Percentiles rank a stretch among this genome's conserved stretches.
Conservation (phyloP, 192 early-diverging fungal genomes). For the Coemansia sp. region DNA sequence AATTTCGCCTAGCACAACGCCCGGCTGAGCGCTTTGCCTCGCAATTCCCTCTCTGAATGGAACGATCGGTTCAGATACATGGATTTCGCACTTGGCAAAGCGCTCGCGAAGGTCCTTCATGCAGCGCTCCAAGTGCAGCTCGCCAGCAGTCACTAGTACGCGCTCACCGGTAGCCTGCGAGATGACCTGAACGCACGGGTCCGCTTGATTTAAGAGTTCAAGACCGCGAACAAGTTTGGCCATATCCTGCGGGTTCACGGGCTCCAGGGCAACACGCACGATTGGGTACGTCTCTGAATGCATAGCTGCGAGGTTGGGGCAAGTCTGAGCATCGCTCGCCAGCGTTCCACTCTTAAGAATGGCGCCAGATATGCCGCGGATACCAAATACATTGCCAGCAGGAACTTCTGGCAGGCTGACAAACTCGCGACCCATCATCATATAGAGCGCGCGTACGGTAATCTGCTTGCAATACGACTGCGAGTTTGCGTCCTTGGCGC, state of each 20-base stretch:
- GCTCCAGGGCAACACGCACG: conserved; percentile 95
- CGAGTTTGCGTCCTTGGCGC: conserved; percentile 61
- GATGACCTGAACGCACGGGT: conserved; percentile 91
- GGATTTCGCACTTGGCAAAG: conserved; percentile 93
- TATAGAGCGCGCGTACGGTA: conserved; percentile 76
- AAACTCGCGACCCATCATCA: conserved; percentile 98
- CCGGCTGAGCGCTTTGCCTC: conserved; percentile 42
- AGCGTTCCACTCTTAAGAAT: conserved; percentile 97
- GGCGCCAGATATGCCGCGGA: conserved; percentile 83
- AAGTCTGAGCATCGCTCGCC: conserved; percentile 65
- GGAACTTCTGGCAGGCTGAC: conserved; percentile 79
- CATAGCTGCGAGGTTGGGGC: conserved; percentile 74
- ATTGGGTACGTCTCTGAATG: conserved; percentile 76
- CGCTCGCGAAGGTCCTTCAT: conserved; percentile 91
- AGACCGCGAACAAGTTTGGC: conserved; percentile 82
- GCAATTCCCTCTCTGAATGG: conserved; percentile 96
- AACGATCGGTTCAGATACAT: conserved; percentile 93
- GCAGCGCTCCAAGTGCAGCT: conserved; percentile 96
- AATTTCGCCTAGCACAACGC: conserved; percentile 39
- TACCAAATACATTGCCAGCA: conserved; percentile 96
- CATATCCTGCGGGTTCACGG: conserved; percentile 89
- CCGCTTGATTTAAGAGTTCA: conserved; percentile 89
- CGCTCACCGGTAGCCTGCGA: conserved; percentile 96
- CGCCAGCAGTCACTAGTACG: conserved; percentile 95
- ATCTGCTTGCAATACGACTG: conserved; percentile 68